Percentiles rank a stretch among this genome's conserved stretches.
phyloP scores from a whole-genome alignment of 169 alveolate genomes.

The Plasmodium knowlesi region DNA sequence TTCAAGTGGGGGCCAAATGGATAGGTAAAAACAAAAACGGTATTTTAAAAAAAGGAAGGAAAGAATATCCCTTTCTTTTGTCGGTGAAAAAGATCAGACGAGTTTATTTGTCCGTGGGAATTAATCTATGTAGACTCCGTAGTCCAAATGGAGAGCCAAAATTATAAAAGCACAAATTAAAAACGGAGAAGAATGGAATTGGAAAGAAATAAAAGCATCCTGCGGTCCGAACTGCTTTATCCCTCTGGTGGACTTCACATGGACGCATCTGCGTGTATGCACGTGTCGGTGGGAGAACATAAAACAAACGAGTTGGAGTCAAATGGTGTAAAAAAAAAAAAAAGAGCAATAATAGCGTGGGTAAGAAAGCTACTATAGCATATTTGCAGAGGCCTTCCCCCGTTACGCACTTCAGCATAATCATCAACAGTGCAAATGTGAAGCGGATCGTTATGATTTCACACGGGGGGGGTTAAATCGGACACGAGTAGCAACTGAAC shows the following conservation, averaged over 20 bases:
- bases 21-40: neutral
- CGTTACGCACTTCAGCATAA: too few species aligned
- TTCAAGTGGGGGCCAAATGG: neutral
- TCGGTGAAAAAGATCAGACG: neutral
- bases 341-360: too few species aligned
- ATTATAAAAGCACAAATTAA: too few species aligned
- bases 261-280: neutral
- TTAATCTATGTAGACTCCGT: neutral
- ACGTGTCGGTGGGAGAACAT: neutral
- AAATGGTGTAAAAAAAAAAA: neutral
- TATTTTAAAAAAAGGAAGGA: neutral
- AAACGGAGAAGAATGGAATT: too few species aligned
- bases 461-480: too few species aligned
- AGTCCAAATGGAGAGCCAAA: neutral
- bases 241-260: neutral
- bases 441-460: too few species aligned
- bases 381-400: neutral
- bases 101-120: neutral
- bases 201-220: neutral
- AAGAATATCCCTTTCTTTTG: neutral
- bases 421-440: too few species aligned
- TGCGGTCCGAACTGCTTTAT: neutral
- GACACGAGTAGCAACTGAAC: too few species aligned
- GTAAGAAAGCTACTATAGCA: too few species aligned
- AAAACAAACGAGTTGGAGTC: neutral